A percentile compares a stretch with the other conserved stretches of the same genome.
phyloP scores from a whole-genome alignment of 2,329 filamentous ascomycete genomes.

The Huntiella bhutanensis region DNA sequence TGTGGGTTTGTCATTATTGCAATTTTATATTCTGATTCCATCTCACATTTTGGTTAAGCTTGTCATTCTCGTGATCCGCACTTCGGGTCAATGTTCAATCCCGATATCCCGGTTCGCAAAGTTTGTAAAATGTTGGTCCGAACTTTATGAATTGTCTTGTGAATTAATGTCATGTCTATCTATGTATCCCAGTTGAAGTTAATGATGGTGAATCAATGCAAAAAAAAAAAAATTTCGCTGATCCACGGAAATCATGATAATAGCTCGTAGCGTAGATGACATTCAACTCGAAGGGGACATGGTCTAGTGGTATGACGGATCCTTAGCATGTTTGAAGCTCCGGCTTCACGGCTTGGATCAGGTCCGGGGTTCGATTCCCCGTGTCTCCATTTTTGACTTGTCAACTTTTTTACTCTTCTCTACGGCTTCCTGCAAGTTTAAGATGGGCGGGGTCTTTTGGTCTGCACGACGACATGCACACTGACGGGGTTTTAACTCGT shows the following conservation, averaged over 20 bases:
- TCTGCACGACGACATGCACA: too few species aligned
- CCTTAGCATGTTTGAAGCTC: constrained; percentile 6
- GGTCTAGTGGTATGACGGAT: constrained; percentile 11
- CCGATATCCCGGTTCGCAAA: background rate
- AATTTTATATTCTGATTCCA: background rate
- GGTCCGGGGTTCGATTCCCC: constrained; percentile 12
- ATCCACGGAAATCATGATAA: too few species aligned
- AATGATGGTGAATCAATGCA: too few species aligned
- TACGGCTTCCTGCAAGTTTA: too few species aligned
- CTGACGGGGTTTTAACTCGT: too few species aligned
- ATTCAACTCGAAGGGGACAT: constrained; percentile 5
- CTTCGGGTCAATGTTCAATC: background rate
- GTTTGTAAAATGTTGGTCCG: background rate
- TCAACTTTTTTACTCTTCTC: background rate
- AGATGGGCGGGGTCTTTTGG: too few species aligned
- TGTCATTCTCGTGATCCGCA: background rate
- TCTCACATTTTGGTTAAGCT: background rate
- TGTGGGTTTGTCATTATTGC: background rate
- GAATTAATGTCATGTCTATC: background rate
- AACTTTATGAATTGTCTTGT: background rate
- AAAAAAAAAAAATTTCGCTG: too few species aligned
- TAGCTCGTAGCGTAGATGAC: too few species aligned
- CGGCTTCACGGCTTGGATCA: constrained; percentile 3
- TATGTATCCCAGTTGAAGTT: too few species aligned
- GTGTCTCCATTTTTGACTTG: constrained; percentile 8